These are phyloP conservation scores for Penicillium argentinense DNA, from an alignment of 495 filamentous ascomycete genomes.

Conservation along the genomic window DNA sequence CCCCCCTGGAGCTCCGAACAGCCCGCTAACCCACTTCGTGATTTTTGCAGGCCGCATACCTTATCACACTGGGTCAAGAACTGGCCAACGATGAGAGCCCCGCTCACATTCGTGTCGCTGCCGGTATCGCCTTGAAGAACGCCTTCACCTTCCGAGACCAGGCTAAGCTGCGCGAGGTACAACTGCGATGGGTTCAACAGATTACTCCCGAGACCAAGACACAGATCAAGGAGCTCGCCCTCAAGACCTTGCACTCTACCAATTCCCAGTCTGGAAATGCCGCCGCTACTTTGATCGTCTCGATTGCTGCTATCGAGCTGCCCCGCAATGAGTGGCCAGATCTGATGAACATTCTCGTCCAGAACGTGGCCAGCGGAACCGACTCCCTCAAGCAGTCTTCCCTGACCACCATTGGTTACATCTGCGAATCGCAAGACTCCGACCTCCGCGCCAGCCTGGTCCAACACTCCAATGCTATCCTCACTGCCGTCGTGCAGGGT, in stretches of 20 bases:
- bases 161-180: conserved; percentile 79
- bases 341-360: conserved; percentile 81
- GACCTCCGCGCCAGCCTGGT: conserved; percentile 81
- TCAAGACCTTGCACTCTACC: conserved; percentile 76
- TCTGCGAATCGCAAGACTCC: conserved; percentile 90
- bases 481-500: conserved; percentile 96
- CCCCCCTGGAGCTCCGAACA: neutral
- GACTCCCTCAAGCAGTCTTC: conserved; percentile 92
- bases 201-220: conserved; percentile 75
- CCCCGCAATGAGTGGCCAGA: conserved; percentile 95
- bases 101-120: conserved; percentile 82
- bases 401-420: conserved; percentile 90
- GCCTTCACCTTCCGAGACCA: conserved; percentile 90
- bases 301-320: conserved; percentile 92
- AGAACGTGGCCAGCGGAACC: conserved; percentile 83
- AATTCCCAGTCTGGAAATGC: conserved; percentile 82
- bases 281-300: conserved; percentile 90
- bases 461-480: conserved; percentile 91
- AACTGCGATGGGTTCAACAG: conserved; percentile 84
- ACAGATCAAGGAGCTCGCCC: conserved; percentile 81
- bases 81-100: conserved; percentile 87
- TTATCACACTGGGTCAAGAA: conserved; percentile 85
- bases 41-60: conserved; percentile 72
- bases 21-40: conserved; percentile 1
- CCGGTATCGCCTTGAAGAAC: conserved; percentile 96